Percentiles rank a stretch among this genome's conserved stretches.
Conservation (phyloP, 495 filamentous ascomycete genomes). For the Xylaria nigripes region DNA sequence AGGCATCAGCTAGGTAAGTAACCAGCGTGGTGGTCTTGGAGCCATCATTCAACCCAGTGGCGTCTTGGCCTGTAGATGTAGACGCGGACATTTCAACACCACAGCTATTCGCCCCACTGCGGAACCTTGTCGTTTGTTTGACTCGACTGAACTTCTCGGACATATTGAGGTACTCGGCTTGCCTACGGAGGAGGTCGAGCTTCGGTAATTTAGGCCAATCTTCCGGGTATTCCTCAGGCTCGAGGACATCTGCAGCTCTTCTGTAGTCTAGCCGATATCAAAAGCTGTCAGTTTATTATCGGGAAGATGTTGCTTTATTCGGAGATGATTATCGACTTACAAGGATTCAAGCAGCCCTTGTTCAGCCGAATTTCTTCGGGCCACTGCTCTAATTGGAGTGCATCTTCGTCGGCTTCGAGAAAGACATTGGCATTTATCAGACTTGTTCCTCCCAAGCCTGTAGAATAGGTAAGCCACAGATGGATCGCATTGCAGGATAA, state of each 20-base stretch:
- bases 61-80: conserved; percentile 51
- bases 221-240: conserved; percentile 51
- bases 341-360: conserved; percentile 37
- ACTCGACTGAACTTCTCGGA: conserved; percentile 48
- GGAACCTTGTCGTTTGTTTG: conserved; percentile 55
- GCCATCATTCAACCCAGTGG: conserved; percentile 58
- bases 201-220: conserved; percentile 49
- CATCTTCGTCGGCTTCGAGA: conserved; percentile 48
- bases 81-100: conserved; percentile 56
- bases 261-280: conserved; percentile 41
- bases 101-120: conserved; percentile 49
- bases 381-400: conserved; percentile 49
- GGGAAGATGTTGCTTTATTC: background rate
- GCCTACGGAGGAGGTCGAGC: conserved; percentile 47
- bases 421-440: conserved; percentile 64
- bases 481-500: background rate
- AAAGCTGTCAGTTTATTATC: background rate
- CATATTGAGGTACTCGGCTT: conserved; percentile 44
- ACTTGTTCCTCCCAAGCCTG: conserved; percentile 56
- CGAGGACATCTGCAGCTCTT: conserved; percentile 47
- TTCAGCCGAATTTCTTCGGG: conserved; percentile 49
- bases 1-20: conserved; percentile 62
- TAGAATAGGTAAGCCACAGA: background rate
- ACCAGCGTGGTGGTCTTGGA: conserved; percentile 58
- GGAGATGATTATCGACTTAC: conserved; percentile 37